phyloP scores from a whole-genome alignment of 331 rosid species.

The Malus hybrid region DNA sequence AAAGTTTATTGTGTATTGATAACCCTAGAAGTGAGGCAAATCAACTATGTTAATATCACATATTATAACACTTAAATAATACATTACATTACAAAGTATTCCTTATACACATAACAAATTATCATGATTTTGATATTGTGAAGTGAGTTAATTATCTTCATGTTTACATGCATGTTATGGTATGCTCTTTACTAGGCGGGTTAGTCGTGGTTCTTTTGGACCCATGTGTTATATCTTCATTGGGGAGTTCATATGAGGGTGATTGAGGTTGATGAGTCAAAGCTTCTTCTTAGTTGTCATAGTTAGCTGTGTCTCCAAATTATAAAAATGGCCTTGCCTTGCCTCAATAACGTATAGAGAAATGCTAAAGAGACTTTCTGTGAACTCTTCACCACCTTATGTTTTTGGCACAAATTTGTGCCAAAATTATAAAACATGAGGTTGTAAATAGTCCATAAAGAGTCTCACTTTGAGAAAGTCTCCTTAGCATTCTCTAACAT shows the following conservation, averaged over 20 bases:
- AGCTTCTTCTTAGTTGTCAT: constrained; percentile 4
- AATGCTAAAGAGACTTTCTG: no score
- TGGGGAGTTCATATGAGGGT: constrained; percentile 5
- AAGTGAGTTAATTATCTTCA: background rate
- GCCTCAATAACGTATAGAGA: no score
- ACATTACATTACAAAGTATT: no score
- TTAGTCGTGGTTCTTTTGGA: constrained; percentile 24
- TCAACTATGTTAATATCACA: background rate
- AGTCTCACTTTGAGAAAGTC: no score
- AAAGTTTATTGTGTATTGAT: no score
- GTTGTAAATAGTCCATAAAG: rapidly evolving
- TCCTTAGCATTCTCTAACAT: no score
- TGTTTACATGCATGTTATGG: constrained; percentile 15
- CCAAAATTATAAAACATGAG: no score
- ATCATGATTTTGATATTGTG: background rate
- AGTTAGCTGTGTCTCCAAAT: background rate
- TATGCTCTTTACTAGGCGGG: constrained; percentile 48
- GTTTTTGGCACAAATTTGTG: no score
- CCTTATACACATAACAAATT: no score
- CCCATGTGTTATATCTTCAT: constrained; percentile 36
- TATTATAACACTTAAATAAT: background rate
- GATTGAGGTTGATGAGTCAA: constrained; percentile 34
- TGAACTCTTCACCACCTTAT: rapidly evolving
- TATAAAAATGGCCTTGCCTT: background rate
- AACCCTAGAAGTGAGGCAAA: no score